Percentiles rank a stretch among this genome's conserved stretches.
phyloP scores from a whole-genome alignment of 306 rosid genomes.

The Quercus engelmannii region DNA sequence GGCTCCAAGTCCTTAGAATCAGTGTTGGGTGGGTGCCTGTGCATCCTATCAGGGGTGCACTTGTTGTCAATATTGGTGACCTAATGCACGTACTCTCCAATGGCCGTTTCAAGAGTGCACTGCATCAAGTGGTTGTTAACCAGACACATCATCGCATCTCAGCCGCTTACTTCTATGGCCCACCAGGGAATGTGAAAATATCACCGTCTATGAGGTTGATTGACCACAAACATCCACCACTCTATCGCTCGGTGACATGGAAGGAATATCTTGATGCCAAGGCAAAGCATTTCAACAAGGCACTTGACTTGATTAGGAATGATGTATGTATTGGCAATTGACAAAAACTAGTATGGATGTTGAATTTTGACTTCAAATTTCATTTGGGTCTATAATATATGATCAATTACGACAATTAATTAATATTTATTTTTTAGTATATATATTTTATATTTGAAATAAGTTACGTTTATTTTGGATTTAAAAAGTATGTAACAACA shows the following conservation, averaged over 20 bases:
- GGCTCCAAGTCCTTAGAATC: slow-evolving; percentile 32
- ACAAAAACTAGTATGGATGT: background rate
- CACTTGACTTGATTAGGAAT: slow-evolving; percentile 23
- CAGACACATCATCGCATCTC: slow-evolving; percentile 28
- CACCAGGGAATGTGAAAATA: slow-evolving; percentile 27
- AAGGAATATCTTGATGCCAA: slow-evolving; percentile 37
- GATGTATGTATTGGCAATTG: too few relatives aligned
- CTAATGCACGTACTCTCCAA: slow-evolving; percentile 44
- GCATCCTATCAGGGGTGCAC: slow-evolving; percentile 29
- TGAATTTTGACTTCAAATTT: background rate
- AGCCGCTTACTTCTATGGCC: slow-evolving; percentile 38
- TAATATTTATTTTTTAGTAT: too few relatives aligned
- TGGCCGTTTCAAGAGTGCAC: slow-evolving; percentile 25
- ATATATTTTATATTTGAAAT: too few relatives aligned
- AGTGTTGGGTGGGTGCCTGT: slow-evolving; percentile 42
- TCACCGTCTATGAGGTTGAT: slow-evolving; percentile 26
- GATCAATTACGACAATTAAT: too few relatives aligned
- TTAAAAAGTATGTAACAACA: too few relatives aligned
- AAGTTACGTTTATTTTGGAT: too few relatives aligned
- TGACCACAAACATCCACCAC: slow-evolving; percentile 22
- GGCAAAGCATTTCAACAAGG: slow-evolving; percentile 27
- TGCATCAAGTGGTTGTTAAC: slow-evolving; percentile 46
- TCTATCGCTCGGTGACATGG: slow-evolving; percentile 39
- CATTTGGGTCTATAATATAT: too few relatives aligned
- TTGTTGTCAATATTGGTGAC: slow-evolving; percentile 46